Evolutionary conservation across 768 basidiomycete species (phyloP).

Genomic region (Lanmaoa pseudosensibilis): DNA sequence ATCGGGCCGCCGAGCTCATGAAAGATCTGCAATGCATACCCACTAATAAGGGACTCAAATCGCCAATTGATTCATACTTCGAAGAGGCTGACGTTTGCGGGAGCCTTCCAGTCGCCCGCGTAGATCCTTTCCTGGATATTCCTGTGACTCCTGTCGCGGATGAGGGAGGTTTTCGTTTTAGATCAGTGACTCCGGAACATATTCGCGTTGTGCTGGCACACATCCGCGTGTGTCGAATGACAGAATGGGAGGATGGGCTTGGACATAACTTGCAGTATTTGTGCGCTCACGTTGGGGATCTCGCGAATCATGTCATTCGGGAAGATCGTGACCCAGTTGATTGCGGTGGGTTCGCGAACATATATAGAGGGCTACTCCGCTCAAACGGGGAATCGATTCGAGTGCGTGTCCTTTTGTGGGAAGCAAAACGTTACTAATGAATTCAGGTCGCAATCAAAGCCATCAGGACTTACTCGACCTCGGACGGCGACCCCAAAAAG

Average conservation of each 20-base stretch:
- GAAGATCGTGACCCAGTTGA: not conserved
- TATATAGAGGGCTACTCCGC: not conserved
- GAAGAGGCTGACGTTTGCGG: not conserved
- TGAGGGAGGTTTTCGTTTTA: no score
- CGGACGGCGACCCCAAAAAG: conserved; percentile 5
- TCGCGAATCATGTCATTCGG: not conserved
- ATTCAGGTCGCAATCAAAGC: conserved; percentile 8
- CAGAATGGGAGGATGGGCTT: no score
- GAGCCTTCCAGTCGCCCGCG: not conserved
- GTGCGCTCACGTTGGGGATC: no score
- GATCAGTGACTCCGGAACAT: no score
- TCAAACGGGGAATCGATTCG: not conserved
- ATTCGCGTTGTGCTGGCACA: no score
- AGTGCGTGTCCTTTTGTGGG: not conserved
- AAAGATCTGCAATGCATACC: not conserved
- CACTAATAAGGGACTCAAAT: not conserved
- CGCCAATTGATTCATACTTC: not conserved
- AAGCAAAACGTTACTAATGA: not conserved
- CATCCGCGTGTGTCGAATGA: no score
- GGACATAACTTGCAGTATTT: no score
- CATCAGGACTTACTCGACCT: conserved; percentile 2
- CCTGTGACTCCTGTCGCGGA: no score
- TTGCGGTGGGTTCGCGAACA: conserved; percentile 9
- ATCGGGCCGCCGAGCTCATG: not conserved
- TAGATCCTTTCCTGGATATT: no score